phyloP scores from a whole-genome alignment of 306 rosid species.

The Trifolium fragiferum region DNA sequence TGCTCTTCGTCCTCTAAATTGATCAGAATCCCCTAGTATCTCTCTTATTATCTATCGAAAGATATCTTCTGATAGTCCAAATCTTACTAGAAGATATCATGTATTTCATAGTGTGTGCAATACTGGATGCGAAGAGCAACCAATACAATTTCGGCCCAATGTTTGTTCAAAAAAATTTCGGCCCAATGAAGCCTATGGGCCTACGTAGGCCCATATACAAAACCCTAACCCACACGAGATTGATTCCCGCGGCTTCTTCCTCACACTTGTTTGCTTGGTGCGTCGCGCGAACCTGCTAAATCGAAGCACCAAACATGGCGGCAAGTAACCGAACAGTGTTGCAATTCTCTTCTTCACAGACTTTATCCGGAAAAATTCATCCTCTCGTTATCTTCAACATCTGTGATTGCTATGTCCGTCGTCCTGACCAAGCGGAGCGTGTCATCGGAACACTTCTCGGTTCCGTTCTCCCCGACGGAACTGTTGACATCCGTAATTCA shows the following conservation, averaged over 20 bases:
- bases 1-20: no score
- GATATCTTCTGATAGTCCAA: no score
- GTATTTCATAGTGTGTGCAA: no score
- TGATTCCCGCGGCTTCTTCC: neutral
- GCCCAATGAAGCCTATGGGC: neutral
- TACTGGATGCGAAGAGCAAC: no score
- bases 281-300: neutral
- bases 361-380: conserved; percentile 64
- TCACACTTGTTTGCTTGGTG: neutral
- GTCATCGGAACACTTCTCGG: conserved; percentile 87
- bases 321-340: conserved; percentile 62
- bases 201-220: conserved; percentile 30
- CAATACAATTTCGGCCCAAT: neutral
- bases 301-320: conserved; percentile 58
- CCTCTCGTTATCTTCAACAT: conserved; percentile 82
- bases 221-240: conserved; percentile 6
- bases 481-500: conserved; percentile 72
- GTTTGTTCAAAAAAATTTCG: no score
- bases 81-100: no score
- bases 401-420: conserved; percentile 78
- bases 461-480: conserved; percentile 69
- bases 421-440: conserved; percentile 82
- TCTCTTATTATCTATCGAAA: no score
- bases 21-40: no score
- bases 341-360: conserved; percentile 56